Evolutionary conservation across 2,329 filamentous ascomycete species (phyloP), one percentile per base, ranked within the genome.

Genomic region (Cryoendolithus antarcticus): DNA sequence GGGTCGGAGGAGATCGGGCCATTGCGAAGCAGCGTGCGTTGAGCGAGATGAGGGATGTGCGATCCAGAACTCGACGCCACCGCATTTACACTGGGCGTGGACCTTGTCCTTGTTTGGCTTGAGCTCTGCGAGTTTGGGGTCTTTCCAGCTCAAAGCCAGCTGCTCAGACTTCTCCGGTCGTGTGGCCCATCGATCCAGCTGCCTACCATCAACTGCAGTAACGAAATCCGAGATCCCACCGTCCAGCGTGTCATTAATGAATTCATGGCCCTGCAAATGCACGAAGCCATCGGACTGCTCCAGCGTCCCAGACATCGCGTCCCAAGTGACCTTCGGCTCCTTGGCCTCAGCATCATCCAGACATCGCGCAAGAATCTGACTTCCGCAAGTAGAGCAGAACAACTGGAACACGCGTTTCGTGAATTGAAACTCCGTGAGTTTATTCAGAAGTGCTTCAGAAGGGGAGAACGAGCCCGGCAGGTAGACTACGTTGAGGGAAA

Each of bases 31-130:
- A 2, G 66, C 65, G 4, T 61, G 38, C 4, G 52, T 53, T 35
- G 72, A 75, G 5, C 55, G 54, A 1, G 50, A 53, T 41, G 70
- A 62, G 0, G 78, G 78, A 2, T 67, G 68, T 4, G 69, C 70
- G 49, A 83, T 66, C 48, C 61, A 64, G 52, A 82, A 74, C 8
- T 64, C 54, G 9, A 82, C 64, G 2, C 63, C 67, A 4, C 63
- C 60, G 53, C 77, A 82, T 48, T 71, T 66, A 48, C 73, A 77
- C 45, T 58, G 56, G 4, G 63, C 71, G 34, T 61, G 58, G 7
- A 75, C 42, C 35, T 32, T 48, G 39, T 48, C 45, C 10, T 41
- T 36, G 19, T 21, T 21, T 21, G 11, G 8, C 3, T 29, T 9
- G 9, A 29, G 19, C 19, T 4, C 15, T 32, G n/a, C 21, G 11